Evolutionary conservation across 208 protist species (phyloP).

Genomic region (Wallacemonas sp.): DNA sequence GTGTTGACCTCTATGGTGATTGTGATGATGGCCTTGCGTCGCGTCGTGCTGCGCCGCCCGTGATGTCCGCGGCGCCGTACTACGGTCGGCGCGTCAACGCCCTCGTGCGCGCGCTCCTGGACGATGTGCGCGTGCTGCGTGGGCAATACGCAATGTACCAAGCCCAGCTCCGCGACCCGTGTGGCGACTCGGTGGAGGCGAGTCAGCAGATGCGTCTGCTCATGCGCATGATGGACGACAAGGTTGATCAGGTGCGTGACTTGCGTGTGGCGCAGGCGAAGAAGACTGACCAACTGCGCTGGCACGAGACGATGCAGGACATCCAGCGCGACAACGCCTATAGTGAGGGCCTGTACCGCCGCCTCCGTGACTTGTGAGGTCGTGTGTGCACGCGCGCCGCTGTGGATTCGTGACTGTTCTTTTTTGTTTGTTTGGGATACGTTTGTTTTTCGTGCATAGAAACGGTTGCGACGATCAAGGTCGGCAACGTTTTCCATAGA

Average conservation of each 20-base stretch:
- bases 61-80: not conserved
- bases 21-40: no score
- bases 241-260: slow-evolving; percentile 56
- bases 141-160: slow-evolving; percentile 51
- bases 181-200: slow-evolving; percentile 49
- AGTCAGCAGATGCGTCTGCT: slow-evolving; percentile 67
- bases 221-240: slow-evolving; percentile 63
- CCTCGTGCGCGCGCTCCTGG: slow-evolving; percentile 46
- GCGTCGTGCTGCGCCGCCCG: no score
- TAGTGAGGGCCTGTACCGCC: slow-evolving; percentile 69
- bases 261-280: slow-evolving; percentile 54
- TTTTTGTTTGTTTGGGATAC: not conserved
- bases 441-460: not conserved
- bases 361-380: slow-evolving; percentile 50
- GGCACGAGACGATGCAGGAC: slow-evolving; percentile 69
- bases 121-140: slow-evolving; percentile 49
- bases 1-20: no score
- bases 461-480: not conserved
- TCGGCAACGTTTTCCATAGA: not conserved
- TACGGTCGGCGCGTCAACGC: slow-evolving; percentile 39
- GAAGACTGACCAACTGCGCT: slow-evolving; percentile 39
- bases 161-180: slow-evolving; percentile 44
- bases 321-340: slow-evolving; percentile 70
- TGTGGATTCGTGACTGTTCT: not conserved
- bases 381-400: no score